phyloP scores from a whole-genome alignment of 768 basidiomycete species.

The Galerina marginata region DNA sequence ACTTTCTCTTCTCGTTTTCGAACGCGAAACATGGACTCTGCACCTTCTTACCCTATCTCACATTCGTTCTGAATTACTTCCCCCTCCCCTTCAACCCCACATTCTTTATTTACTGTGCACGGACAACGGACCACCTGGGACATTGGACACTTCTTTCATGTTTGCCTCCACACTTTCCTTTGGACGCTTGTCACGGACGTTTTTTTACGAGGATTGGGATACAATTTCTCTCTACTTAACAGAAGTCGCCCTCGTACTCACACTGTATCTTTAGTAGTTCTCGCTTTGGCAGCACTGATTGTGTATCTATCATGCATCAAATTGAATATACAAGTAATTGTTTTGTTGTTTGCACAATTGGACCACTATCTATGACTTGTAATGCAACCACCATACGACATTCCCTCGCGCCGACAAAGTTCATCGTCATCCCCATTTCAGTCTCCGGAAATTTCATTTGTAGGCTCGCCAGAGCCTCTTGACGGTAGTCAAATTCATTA shows the following conservation, averaged over 20 bases:
- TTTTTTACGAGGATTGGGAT: constrained; percentile 8
- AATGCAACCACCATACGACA: constrained; percentile 22
- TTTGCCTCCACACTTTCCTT: neutral
- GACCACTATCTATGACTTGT: neutral
- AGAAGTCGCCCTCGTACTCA: neutral
- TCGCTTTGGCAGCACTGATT: constrained; percentile 6
- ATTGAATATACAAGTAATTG: neutral
- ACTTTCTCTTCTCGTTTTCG: constrained; percentile 16
- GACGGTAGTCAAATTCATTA: neutral
- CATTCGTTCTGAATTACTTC: constrained; percentile 14
- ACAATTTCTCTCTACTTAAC: neutral
- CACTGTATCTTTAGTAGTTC: constrained; percentile 25
- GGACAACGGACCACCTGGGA: constrained; percentile 15
- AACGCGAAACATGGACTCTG: constrained; percentile 31
- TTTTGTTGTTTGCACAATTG: neutral
- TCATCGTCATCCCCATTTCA: constrained; percentile 8
- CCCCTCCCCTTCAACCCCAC: constrained; percentile 1
- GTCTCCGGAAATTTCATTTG: constrained; percentile 13
- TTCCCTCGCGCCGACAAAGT: constrained; percentile 12
- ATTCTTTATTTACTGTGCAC: constrained; percentile 3
- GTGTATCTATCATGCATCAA: constrained; percentile 7
- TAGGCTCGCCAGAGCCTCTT: constrained; percentile 17
- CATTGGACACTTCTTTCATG: neutral
- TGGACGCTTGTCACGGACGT: constrained; percentile 14
- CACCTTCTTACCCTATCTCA: constrained; percentile 18